Evolutionary conservation across 2,329 filamentous ascomycete species (phyloP).

Genomic region (Epichloe aotearoae): DNA sequence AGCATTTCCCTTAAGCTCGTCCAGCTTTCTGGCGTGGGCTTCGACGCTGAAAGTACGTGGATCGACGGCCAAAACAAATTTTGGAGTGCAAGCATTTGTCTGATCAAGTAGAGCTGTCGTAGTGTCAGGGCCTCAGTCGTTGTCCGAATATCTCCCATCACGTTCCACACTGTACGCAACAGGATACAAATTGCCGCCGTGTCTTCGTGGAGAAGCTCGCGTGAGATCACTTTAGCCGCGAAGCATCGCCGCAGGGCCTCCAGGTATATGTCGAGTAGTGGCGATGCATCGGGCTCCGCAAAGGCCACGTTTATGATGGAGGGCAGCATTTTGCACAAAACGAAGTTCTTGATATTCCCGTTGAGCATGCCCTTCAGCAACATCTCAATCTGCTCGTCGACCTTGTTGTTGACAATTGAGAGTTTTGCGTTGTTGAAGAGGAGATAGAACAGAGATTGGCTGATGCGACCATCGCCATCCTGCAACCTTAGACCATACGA

Average conservation of each 20-base stretch:
- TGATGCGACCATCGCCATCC: slow-evolving; percentile 35
- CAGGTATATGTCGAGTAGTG: slow-evolving; percentile 37
- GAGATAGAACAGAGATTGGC: slow-evolving; percentile 41
- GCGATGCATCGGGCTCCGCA: slow-evolving; percentile 25
- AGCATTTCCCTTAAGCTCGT: slow-evolving; percentile 9
- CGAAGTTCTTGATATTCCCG: slow-evolving; percentile 29
- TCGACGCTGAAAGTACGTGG: slow-evolving; percentile 9
- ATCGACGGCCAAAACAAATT: slow-evolving; percentile 21
- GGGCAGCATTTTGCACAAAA: slow-evolving; percentile 40
- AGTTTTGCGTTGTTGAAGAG: slow-evolving; percentile 45
- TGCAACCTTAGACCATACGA: slow-evolving; percentile 41
- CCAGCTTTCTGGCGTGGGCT: slow-evolving; percentile 9
- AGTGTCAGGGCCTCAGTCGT: slow-evolving; percentile 9
- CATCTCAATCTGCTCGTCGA: slow-evolving; percentile 33
- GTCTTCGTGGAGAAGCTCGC: slow-evolving; percentile 22
- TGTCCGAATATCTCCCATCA: slow-evolving; percentile 15
- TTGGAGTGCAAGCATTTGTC: slow-evolving; percentile 15
- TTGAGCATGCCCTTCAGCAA: slow-evolving; percentile 36
- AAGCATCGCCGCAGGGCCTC: slow-evolving; percentile 28
- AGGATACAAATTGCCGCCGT: slow-evolving; percentile 20
- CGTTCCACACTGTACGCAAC: slow-evolving; percentile 17
- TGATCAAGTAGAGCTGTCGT: slow-evolving; percentile 16
- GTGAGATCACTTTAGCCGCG: slow-evolving; percentile 20
- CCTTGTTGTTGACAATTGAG: slow-evolving; percentile 34
- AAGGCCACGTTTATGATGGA: slow-evolving; percentile 31